Base-by-base conservation (phyloP, 176 grass and related monocot genomes). In the Ensete ventricosum region DNA sequence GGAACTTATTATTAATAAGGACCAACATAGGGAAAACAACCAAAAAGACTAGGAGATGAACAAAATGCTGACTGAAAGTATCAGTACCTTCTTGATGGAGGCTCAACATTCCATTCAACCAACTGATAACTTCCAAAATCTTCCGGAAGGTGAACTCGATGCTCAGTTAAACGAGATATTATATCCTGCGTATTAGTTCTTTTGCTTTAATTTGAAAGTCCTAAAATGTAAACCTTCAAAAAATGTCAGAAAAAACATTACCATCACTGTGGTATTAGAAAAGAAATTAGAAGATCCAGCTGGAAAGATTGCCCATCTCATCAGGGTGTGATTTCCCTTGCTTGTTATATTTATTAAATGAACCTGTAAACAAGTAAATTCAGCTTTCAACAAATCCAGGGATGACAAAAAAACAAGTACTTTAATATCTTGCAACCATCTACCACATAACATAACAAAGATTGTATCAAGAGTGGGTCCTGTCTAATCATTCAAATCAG, bases 111-210 rank as follows among this genome's bases (percentile, higher is more conserved):
- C 96, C 96, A 94, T 62, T 99, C 88, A 8, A 99, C 84, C 79
- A 99, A 83, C 58, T 95, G 54, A 84, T 99, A 99, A 82, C 86
- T 94, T 71, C 96, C 96, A 78, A 91, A 88, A 99, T 88, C 85
- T 74, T 99, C 82, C 71, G 96, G 91, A 77, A 99, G 78, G 52
- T 84, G 86, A 78, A 95, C 86, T 25, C 86, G 86, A 67, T 89
- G 96, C 75, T 99, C 84, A 70, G 85, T 85, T 86, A 99, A 87
- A 60, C 88, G 88, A 77, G 79, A 94, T 79, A 99, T 92, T 53
- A 99, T 95, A 68, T 49, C 88, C 96, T 99, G 77, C 66, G 63
- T 76, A 71, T 78, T 34, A 77, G 24, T 58, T 82, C 75, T 67
- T 34, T 5, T 11, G 14, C 2, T 66, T 13, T 14, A 55, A 55